Conservation (phyloP, 805 yeast genomes). For the Nakazawaea siamensis region DNA sequence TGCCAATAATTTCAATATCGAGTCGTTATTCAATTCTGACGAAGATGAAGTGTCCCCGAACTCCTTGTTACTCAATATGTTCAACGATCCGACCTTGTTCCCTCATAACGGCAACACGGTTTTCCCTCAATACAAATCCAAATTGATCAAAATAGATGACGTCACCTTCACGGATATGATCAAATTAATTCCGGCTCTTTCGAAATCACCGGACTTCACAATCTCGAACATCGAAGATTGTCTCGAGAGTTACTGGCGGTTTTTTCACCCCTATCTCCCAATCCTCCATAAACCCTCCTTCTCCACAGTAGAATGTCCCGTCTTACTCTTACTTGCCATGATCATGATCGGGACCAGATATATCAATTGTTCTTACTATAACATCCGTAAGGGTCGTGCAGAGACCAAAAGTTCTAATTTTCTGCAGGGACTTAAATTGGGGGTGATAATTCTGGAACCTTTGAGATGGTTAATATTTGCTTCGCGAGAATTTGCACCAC, state of each 20-base stretch:
- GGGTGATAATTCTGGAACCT: conserved; percentile 43
- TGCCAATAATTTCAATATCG: conserved; percentile 6
- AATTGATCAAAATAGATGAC: conserved; percentile 9
- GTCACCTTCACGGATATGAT: conserved; percentile 9
- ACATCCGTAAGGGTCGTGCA: background rate
- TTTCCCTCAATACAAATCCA: conserved; percentile 4
- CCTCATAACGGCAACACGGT: background rate
- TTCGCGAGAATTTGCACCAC: conserved; percentile 66
- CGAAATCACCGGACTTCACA: conserved; percentile 5
- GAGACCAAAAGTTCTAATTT: conserved; percentile 10
- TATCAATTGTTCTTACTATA: conserved; percentile 3
- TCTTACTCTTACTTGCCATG: conserved; percentile 46
- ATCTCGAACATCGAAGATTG: conserved; percentile 8
- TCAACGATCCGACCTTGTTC: conserved; percentile 10
- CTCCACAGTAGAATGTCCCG: conserved; percentile 39
- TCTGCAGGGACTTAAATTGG: conserved; percentile 24
- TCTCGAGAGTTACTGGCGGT: conserved; percentile 37
- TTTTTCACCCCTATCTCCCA: conserved; percentile 48
- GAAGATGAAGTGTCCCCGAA: conserved; percentile 8
- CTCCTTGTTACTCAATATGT: conserved; percentile 8
- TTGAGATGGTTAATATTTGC: conserved; percentile 65
- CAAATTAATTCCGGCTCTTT: conserved; percentile 6
- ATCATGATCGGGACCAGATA: conserved; percentile 36
- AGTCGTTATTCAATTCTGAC: conserved; percentile 6
- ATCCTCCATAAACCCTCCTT: conserved; percentile 41